Evolutionary conservation across 768 basidiomycete genomes (phyloP), one percentile per base, ranked within the genome.

Genomic region (Boletus pseudo-olivaceus): DNA sequence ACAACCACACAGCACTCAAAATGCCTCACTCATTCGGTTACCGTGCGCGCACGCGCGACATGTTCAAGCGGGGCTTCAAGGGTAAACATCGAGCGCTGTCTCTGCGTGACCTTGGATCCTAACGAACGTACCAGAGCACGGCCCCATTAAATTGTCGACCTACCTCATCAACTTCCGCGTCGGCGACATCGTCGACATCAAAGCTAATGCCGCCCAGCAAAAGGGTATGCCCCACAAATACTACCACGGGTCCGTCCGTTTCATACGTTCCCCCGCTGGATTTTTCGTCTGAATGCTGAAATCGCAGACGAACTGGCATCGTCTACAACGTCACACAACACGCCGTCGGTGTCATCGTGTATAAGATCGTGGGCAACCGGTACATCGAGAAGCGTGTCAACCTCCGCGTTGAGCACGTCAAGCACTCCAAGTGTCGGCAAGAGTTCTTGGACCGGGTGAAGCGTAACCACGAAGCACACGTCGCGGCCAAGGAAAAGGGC

Each of bases 11-110:
- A 87, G 80, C 62, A 78, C 72, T 81, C 84, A 85, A 86, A 74
- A 98, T 99, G 96, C 96, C 96, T 81, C 93, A 98, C 92, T 98
- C 96, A 54, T 99, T 88, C 84, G 96, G 96, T 92, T 92, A 95
- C 82, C 88, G 96, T 73, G 96, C 96, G 90, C 94, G 96, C 67
- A 98, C 96, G 87, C 94, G 96, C 87, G 81, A 95, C 80, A 97
- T 98, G 95, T 98, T 99, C 90, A 94, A 91, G 85, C 82, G 90
- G 80, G 89, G 87, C 70, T 98, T 98, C 88, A 96, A 96, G 84
- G 85, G 94, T 95, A 75, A 67, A 82, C 72, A 57, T 47, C 51
- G 46, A 58, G 44, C 1, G 0, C 32, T 39, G 50, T 46, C 56
- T 54, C 56, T 62, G 40, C 60, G 30, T 59, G 3, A 42, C 19